Percentiles rank a stretch among this genome's conserved stretches.
Conservation (phyloP, 2,329 filamentous ascomycete genomes). For the Rhynchosporium secalis region DNA sequence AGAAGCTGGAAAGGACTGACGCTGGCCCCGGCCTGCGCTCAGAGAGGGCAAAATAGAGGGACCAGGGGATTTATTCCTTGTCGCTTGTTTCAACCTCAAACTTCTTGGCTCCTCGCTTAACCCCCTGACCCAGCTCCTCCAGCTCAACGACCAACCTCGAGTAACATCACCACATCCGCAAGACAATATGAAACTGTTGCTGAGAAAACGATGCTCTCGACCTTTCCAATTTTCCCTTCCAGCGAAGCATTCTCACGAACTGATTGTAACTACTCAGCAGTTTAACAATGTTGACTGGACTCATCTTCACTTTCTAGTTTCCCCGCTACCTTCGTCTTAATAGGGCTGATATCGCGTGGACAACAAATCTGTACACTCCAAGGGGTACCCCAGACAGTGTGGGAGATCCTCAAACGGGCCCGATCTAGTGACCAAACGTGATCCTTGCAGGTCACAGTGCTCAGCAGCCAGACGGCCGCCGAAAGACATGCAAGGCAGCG, state of each 20-base stretch:
- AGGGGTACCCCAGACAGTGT: conserved; percentile 31
- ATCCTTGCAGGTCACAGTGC: conserved; percentile 29
- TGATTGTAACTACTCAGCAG: not conserved
- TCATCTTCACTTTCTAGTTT: not conserved
- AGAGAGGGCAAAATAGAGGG: not conserved
- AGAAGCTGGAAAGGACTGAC: not conserved
- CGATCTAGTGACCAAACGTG: conserved; percentile 36
- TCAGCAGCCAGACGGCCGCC: conserved; percentile 18
- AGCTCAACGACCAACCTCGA: conserved; percentile 26
- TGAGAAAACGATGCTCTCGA: not conserved
- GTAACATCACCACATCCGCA: conserved; percentile 26
- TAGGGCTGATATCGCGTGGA: conserved; percentile 37
- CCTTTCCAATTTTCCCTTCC: not conserved
- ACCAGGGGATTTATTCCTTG: conserved; percentile 8
- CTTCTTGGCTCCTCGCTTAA: conserved; percentile 28
- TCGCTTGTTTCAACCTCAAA: conserved; percentile 22
- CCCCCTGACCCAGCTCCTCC: conserved; percentile 22
- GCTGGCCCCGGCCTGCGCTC: not conserved
- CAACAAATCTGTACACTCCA: conserved; percentile 32
- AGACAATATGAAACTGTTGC: conserved; percentile 34
- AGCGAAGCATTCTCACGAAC: not conserved
- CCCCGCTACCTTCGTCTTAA: conserved; percentile 25
- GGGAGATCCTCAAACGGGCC: conserved; percentile 40
- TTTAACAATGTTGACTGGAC: conserved; percentile 13
- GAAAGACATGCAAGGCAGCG: conserved; percentile 1